phyloP scores from a whole-genome alignment of 495 filamentous ascomycete genomes.

The Penicillium steckii region DNA sequence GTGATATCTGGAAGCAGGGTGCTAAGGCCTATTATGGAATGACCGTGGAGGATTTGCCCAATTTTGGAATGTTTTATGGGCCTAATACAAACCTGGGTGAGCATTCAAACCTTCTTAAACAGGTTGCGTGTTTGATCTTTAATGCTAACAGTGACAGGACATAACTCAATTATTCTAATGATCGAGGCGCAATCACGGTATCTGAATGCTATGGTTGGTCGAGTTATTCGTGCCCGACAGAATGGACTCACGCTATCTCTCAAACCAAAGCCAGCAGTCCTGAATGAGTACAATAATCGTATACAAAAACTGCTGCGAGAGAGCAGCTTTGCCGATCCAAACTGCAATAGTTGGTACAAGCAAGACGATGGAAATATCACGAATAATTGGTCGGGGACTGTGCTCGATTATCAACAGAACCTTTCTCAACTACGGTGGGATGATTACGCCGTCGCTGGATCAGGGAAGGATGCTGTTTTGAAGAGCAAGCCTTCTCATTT shows the following conservation, averaged over 20 bases:
- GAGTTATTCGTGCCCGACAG: slow-evolving; percentile 35
- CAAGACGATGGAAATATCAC: slow-evolving; percentile 51
- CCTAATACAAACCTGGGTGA: slow-evolving; percentile 56
- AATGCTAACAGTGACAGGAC: slow-evolving; percentile 25
- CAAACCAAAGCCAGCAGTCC: slow-evolving; percentile 28
- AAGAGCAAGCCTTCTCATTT: slow-evolving; percentile 34
- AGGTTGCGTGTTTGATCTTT: neutral
- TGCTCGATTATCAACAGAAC: slow-evolving; percentile 49
- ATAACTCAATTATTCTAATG: slow-evolving; percentile 59
- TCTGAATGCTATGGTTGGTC: slow-evolving; percentile 43
- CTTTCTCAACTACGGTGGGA: slow-evolving; percentile 44
- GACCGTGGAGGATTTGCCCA: slow-evolving; percentile 48
- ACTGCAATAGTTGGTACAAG: slow-evolving; percentile 59
- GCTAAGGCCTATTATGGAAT: slow-evolving; percentile 48
- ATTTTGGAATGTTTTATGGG: slow-evolving; percentile 59
- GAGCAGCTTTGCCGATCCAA: slow-evolving; percentile 51
- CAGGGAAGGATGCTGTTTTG: slow-evolving; percentile 27
- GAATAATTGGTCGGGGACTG: slow-evolving; percentile 55
- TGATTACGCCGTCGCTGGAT: slow-evolving; percentile 46
- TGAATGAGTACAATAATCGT: slow-evolving; percentile 44
- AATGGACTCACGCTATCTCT: slow-evolving; percentile 39
- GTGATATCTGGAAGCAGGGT: slow-evolving; percentile 49
- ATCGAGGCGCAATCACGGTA: slow-evolving; percentile 58
- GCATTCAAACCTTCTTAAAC: too few species aligned
- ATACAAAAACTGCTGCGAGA: slow-evolving; percentile 43